Evolutionary conservation across 768 basidiomycete genomes (phyloP), one percentile per base, ranked within the genome.

Genomic region (Mycena polygramma): DNA sequence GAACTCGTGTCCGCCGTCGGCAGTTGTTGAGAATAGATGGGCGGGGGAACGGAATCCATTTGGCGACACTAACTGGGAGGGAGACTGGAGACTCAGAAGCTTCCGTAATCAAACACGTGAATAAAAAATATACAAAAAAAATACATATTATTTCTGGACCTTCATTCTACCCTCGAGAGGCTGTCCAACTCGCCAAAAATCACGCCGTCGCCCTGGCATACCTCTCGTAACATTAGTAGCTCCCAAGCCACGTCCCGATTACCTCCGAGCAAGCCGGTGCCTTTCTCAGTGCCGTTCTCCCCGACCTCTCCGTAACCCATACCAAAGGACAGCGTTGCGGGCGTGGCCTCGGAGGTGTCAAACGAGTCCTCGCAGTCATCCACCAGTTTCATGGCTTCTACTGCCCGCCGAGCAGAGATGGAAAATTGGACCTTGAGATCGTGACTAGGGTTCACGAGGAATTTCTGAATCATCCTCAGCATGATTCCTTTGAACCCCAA

Each of bases 131-230:
- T 2, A 41, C 8, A 11, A 41, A 10, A 15, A 15, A 69, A 63
- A 66, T 72, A 72, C 68, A 71, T 52, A 53, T 14, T 55, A 59
- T 52, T 68, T 43, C 75, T 61, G 75, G 36, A 49, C 62, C 41
- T 71, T 76, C 81, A 90, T 73, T 87, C 92, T 22, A 95, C 87
- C 70, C 94, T 84, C 57, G 90, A 87, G 51, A 95, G 81, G 77
- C 93, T 95, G 74, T 94, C 94, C 81, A 95, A 77, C 81, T 95
- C 94, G 35, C 85, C 80, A 75, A 95, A 95, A 85, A 93, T 86
- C 15, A 90, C 83, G 43, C 87, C 87, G 79, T 96, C 87, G 78
- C 96, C 94, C 48, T 72, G 67, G 10, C 79, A 73, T 48, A 94
- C 81, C 70, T 94, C 93, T 51, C 90, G 83, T 77, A 87, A 82